phyloP scores from a whole-genome alignment of 495 filamentous ascomycete species.

The Xylaria sp. region DNA sequence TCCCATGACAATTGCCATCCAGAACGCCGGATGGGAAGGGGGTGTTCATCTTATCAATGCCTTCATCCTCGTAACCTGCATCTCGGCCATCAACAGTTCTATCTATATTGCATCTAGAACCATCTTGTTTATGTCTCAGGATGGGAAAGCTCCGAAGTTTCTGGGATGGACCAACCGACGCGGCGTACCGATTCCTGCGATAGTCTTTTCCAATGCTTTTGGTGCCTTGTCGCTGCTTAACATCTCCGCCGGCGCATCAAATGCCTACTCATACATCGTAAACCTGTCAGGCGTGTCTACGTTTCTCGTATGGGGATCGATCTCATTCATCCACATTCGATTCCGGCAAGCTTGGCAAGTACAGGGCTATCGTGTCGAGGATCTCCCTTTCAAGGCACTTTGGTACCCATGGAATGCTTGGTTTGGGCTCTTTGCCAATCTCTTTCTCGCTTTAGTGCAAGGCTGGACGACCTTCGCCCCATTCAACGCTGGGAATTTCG shows the following conservation, averaged over 20 bases:
- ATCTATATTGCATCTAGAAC: constrained; percentile 73
- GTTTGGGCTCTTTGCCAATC: constrained; percentile 62
- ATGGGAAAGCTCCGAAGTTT: constrained; percentile 68
- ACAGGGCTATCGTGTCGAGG: constrained; percentile 60
- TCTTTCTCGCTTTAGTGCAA: constrained; percentile 71
- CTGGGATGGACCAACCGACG: constrained; percentile 67
- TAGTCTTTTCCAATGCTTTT: constrained; percentile 68
- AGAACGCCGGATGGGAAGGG: constrained; percentile 60
- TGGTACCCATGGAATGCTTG: constrained; percentile 71
- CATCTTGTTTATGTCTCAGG: constrained; percentile 70
- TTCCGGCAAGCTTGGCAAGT: constrained; percentile 64
- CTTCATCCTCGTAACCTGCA: constrained; percentile 71
- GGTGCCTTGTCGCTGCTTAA: constrained; percentile 73
- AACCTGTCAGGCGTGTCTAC: constrained; percentile 63
- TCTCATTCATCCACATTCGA: constrained; percentile 71
- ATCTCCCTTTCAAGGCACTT: constrained; percentile 64
- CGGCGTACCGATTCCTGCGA: constrained; percentile 69
- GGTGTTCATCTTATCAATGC: constrained; percentile 73
- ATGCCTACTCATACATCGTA: constrained; percentile 60
- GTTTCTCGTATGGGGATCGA: constrained; percentile 72
- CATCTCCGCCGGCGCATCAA: constrained; percentile 63
- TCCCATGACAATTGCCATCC: constrained; percentile 68
- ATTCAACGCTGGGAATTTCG: constrained; percentile 65
- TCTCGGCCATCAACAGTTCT: constrained; percentile 73
- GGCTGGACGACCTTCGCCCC: constrained; percentile 63